Evolutionary conservation across 495 filamentous ascomycete genomes (phyloP).

Genomic region (Hyphodiscus hymeniophilus): DNA sequence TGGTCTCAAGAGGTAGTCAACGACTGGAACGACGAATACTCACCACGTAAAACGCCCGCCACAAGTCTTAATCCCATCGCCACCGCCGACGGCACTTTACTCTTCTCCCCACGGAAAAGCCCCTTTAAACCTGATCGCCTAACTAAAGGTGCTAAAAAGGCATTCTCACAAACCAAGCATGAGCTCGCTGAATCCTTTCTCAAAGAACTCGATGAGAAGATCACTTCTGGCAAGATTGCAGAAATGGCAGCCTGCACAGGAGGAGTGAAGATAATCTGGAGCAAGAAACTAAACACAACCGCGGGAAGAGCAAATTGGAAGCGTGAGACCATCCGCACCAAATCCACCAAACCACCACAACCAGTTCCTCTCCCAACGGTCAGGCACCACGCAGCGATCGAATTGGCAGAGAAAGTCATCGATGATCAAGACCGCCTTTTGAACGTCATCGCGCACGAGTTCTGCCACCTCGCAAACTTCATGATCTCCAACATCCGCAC

Average conservation of each 20-base stretch:
- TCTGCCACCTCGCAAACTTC: conserved; percentile 86
- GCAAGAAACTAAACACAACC: conserved; percentile 74
- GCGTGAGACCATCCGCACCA: conserved; percentile 42
- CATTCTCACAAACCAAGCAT: conserved; percentile 61
- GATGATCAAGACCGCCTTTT: conserved; percentile 66
- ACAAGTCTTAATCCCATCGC: conserved; percentile 4
- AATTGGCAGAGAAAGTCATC: conserved; percentile 82
- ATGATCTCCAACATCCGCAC: conserved; percentile 62
- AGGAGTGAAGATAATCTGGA: conserved; percentile 76
- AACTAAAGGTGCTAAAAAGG: conserved; percentile 42
- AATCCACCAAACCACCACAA: conserved; percentile 11
- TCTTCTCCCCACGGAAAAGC: conserved; percentile 12
- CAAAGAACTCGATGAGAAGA: conserved; percentile 56
- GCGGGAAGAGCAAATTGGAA: conserved; percentile 84
- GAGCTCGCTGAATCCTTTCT: conserved; percentile 62
- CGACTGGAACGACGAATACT: conserved; percentile 76
- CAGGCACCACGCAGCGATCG: conserved; percentile 69
- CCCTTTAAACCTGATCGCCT: conserved; percentile 15
- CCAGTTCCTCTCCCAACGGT: conserved; percentile 13
- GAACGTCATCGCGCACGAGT: conserved; percentile 89
- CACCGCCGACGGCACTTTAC: conserved; percentile 4
- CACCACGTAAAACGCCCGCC: conserved; percentile 48
- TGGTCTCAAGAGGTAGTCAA: conserved; percentile 71
- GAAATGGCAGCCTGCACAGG: conserved; percentile 55
- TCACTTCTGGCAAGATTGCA: conserved; percentile 55